These are phyloP conservation scores for Dryadomyces quercus-mongolicae DNA, from an alignment of 2,329 filamentous ascomycete genomes.

Conservation along the genomic window DNA sequence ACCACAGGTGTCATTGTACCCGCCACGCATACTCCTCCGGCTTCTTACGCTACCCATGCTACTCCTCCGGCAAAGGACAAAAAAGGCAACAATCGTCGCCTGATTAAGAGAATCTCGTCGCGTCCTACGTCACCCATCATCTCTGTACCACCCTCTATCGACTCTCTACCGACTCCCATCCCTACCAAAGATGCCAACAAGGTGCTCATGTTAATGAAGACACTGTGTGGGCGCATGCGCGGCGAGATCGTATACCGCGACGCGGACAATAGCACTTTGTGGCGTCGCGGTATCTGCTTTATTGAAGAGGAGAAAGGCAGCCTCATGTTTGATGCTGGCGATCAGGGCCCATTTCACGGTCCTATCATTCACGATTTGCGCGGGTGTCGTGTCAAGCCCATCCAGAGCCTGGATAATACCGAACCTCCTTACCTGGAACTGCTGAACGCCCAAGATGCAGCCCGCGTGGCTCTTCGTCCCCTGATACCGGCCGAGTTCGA, in stretches of 20 bases:
- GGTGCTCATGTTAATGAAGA: slow-evolving; percentile 65
- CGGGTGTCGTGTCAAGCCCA: slow-evolving; percentile 56
- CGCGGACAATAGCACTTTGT: slow-evolving; percentile 41
- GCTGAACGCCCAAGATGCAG: slow-evolving; percentile 36
- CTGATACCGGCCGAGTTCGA: slow-evolving; percentile 55
- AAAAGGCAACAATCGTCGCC: slow-evolving; percentile 31
- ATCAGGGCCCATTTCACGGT: slow-evolving; percentile 50
- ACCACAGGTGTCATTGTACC: not conserved
- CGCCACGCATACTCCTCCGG: not conserved
- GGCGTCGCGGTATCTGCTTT: slow-evolving; percentile 61
- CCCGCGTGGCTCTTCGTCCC: slow-evolving; percentile 55
- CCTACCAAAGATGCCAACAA: slow-evolving; percentile 58
- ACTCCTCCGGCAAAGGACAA: slow-evolving; percentile 24
- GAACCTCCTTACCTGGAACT: slow-evolving; percentile 41
- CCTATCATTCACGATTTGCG: slow-evolving; percentile 62
- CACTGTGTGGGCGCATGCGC: slow-evolving; percentile 65
- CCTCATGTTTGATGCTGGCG: slow-evolving; percentile 62
- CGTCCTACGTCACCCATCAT: slow-evolving; percentile 47
- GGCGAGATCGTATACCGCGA: slow-evolving; percentile 63
- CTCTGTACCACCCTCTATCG: slow-evolving; percentile 42
- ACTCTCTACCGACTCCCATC: slow-evolving; percentile 47
- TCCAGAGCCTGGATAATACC: slow-evolving; percentile 32
- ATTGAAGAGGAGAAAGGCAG: slow-evolving; percentile 67
- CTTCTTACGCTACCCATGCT: not conserved
- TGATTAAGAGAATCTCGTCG: slow-evolving; percentile 42